Evolutionary conservation across 2,329 filamentous ascomycete genomes (phyloP).

Genomic region (Claviceps sp.): DNA sequence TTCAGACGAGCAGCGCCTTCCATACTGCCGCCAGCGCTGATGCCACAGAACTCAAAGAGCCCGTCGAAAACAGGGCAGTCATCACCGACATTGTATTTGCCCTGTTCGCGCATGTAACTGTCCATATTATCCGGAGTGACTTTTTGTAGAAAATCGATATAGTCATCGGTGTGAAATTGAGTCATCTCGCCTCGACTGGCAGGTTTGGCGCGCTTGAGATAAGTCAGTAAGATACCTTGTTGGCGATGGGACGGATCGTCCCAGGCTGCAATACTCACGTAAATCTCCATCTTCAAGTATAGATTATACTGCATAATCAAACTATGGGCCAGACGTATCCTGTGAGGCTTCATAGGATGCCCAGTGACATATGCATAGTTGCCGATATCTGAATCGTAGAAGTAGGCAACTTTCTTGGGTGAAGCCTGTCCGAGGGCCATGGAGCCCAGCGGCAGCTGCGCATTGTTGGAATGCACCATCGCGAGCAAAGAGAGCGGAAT

Average conservation of each 20-base stretch:
- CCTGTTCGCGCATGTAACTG: conserved; percentile 76
- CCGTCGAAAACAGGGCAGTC: conserved; percentile 97
- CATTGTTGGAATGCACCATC: conserved; percentile 23
- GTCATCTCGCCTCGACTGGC: conserved; percentile 83
- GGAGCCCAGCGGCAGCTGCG: conserved; percentile 26
- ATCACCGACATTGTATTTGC: conserved; percentile 87
- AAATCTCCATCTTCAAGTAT: conserved; percentile 94
- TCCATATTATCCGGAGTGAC: conserved; percentile 99
- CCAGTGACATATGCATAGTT: conserved; percentile 96
- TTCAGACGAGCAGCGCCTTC: conserved; percentile 85
- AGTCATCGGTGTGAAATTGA: conserved; percentile 89
- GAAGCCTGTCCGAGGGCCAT: conserved; percentile 33
- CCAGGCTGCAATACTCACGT: conserved; percentile 46
- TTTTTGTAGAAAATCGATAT: conserved; percentile 87
- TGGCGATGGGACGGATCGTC: neutral
- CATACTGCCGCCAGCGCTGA: conserved; percentile 88
- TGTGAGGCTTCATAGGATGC: conserved; percentile 98
- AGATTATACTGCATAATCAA: conserved; percentile 93
- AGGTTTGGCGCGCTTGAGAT: conserved; percentile 59
- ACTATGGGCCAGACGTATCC: conserved; percentile 86
- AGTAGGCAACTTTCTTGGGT: conserved; percentile 84
- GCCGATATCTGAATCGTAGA: conserved; percentile 95
- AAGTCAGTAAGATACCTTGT: neutral
- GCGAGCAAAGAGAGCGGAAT: neutral
- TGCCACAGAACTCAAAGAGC: conserved; percentile 90